Percentiles rank a stretch among this genome's conserved stretches.
Conservation (phyloP, 2,329 filamentous ascomycete species). For the Beauveria asiatica region DNA sequence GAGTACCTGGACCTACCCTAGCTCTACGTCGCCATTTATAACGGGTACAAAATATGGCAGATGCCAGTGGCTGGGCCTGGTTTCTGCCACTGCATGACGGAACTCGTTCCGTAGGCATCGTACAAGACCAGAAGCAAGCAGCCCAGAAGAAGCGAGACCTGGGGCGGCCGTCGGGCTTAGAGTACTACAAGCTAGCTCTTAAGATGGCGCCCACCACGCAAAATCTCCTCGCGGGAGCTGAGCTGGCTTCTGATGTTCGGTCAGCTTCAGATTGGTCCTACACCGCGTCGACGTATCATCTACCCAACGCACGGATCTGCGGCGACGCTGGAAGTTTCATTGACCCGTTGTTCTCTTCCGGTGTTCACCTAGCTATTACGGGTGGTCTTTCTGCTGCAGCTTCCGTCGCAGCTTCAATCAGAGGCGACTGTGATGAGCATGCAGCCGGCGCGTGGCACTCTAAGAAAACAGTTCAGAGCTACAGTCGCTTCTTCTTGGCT, state of each 20-base stretch:
- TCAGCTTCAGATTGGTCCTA: constrained; percentile 43
- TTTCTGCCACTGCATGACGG: constrained; percentile 41
- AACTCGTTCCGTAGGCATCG: constrained; percentile 34
- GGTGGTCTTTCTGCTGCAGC: constrained; percentile 36
- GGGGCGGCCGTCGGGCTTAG: constrained; percentile 14
- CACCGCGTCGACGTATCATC: constrained; percentile 32
- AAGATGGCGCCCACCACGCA: constrained; percentile 23
- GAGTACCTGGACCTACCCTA: not conserved
- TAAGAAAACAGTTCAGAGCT: constrained; percentile 35
- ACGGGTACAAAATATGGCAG: constrained; percentile 15
- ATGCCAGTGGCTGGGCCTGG: constrained; percentile 43
- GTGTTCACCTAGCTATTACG: constrained; percentile 36
- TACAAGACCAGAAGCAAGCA: constrained; percentile 30
- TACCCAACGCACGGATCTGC: constrained; percentile 29
- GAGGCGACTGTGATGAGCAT: constrained; percentile 30
- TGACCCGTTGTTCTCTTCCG: constrained; percentile 40
- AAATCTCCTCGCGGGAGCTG: constrained; percentile 22
- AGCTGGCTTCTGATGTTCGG: constrained; percentile 28
- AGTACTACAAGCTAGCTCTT: constrained; percentile 28
- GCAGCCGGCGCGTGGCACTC: constrained; percentile 33
- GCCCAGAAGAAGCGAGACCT: constrained; percentile 25
- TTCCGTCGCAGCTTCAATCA: constrained; percentile 31
- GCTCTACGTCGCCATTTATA: no score
- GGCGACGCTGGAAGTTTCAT: constrained; percentile 43
- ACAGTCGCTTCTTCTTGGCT: constrained; percentile 38